Evolutionary conservation across 2,329 filamentous ascomycete species (phyloP).

Genomic region (Nakataea oryzae): DNA sequence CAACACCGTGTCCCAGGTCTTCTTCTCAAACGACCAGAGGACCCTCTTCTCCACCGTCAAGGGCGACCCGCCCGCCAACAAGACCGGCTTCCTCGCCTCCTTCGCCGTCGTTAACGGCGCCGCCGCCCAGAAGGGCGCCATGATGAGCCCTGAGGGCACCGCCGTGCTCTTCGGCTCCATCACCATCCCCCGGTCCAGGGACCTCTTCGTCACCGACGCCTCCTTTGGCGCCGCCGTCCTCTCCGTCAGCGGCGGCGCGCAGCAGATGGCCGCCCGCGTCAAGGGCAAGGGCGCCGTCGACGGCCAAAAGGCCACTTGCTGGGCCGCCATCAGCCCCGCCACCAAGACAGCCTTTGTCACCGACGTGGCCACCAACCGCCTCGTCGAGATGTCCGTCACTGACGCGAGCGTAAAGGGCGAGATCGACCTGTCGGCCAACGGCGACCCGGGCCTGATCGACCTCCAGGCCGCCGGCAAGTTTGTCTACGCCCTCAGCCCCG

Average conservation of each 20-base stretch:
- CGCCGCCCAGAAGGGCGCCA: slow-evolving; percentile 14
- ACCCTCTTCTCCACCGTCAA: slow-evolving; percentile 48
- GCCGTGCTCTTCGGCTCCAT: slow-evolving; percentile 43
- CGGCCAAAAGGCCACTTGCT: slow-evolving; percentile 47
- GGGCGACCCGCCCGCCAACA: slow-evolving; percentile 42
- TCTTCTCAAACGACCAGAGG: slow-evolving; percentile 45
- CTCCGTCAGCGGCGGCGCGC: slow-evolving; percentile 25
- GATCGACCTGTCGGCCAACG: slow-evolving; percentile 30
- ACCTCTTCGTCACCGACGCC: slow-evolving; percentile 46
- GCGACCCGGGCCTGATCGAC: slow-evolving; percentile 45
- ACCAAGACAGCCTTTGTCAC: slow-evolving; percentile 47
- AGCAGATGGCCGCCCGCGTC: slow-evolving; percentile 19
- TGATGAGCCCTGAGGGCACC: slow-evolving; percentile 40
- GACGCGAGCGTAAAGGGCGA: slow-evolving; percentile 34
- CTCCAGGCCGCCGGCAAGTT: slow-evolving; percentile 39
- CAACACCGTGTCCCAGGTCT: slow-evolving; percentile 49
- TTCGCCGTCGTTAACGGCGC: slow-evolving; percentile 28
- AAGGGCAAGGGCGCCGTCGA: slow-evolving; percentile 29
- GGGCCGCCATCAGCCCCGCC: slow-evolving; percentile 36
- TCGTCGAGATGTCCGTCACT: slow-evolving; percentile 44
- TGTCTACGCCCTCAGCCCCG: slow-evolving; percentile 46
- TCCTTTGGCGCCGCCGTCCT: slow-evolving; percentile 45
- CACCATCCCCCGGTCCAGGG: slow-evolving; percentile 28
- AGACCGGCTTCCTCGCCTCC: slow-evolving; percentile 43
- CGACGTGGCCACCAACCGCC: slow-evolving; percentile 37